phyloP scores from a whole-genome alignment of 129 eudicot genomes.

The Tagetes erecta region DNA sequence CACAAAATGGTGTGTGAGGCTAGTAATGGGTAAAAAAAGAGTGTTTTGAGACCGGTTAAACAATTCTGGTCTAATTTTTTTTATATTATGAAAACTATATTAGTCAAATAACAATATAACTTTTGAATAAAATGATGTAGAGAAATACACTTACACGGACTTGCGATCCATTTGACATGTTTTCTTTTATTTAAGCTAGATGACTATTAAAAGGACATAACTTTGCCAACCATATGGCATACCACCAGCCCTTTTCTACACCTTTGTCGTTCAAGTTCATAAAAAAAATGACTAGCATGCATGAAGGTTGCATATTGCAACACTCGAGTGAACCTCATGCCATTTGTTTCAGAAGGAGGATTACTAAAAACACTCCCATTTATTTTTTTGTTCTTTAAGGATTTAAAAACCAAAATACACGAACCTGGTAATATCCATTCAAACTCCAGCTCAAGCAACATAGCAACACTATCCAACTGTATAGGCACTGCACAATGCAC shows the following conservation, averaged over 20 bases:
- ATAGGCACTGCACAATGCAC: slow-evolving; percentile 51
- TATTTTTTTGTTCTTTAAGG: neutral
- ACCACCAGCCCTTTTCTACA: neutral
- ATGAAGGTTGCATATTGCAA: neutral
- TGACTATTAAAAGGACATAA: neutral
- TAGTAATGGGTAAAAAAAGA: neutral
- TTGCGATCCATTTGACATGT: no score
- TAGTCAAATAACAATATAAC: neutral
- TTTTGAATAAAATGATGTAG: no score
- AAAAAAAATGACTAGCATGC: neutral
- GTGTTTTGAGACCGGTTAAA: neutral
- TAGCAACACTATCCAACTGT: slow-evolving; percentile 54
- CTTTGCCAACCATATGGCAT: no score
- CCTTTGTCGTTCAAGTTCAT: neutral
- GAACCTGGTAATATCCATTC: slow-evolving; percentile 74
- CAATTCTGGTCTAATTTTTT: neutral
- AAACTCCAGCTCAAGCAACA: slow-evolving; percentile 59
- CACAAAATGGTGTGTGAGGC: neutral
- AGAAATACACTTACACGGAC: no score
- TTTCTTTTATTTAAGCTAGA: no score
- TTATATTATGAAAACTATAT: neutral
- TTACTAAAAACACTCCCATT: neutral
- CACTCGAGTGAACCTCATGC: neutral
- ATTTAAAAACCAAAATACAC: slow-evolving; percentile 1
- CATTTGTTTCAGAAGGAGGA: neutral